Percentiles rank a stretch among this genome's conserved stretches.
These are phyloP conservation scores for Trametes elegans DNA, from an alignment of 768 basidiomycete genomes.

Conservation along the genomic window DNA sequence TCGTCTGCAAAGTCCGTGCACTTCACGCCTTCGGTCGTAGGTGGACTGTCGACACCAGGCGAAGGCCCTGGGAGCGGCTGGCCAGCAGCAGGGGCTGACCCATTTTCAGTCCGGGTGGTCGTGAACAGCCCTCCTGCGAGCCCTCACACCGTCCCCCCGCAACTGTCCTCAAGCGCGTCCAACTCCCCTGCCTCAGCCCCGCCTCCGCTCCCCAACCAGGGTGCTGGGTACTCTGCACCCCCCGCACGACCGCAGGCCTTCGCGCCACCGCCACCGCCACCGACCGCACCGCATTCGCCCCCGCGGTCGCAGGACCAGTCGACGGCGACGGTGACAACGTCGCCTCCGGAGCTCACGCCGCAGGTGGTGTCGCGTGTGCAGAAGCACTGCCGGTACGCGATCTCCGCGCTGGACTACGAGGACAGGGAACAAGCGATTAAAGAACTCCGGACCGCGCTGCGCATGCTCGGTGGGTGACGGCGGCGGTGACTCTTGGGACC, in stretches of 20 bases:
- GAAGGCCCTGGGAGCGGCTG: neutral
- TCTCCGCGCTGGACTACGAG: slow-evolving; percentile 95
- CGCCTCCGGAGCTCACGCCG: slow-evolving; percentile 54
- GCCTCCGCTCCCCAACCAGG: slow-evolving; percentile 20
- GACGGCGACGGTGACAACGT: slow-evolving; percentile 21
- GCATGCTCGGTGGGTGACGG: slow-evolving; percentile 51
- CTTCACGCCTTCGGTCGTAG: slow-evolving; percentile 47
- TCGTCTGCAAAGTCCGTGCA: slow-evolving; percentile 36
- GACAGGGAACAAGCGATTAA: slow-evolving; percentile 83
- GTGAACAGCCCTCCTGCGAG: slow-evolving; percentile 3
- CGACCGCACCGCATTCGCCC: slow-evolving; percentile 9
- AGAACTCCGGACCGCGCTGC: slow-evolving; percentile 78
- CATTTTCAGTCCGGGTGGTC: slow-evolving; percentile 7
- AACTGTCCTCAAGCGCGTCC: slow-evolving; percentile 24
- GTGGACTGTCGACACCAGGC: slow-evolving; percentile 29
- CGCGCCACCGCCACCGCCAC: slow-evolving; percentile 18
- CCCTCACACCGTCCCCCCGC: slow-evolving; percentile 26
- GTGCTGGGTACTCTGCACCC: slow-evolving; percentile 1
- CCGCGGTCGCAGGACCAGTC: slow-evolving; percentile 2
- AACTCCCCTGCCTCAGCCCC: slow-evolving; percentile 16
- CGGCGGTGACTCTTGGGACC: neutral
- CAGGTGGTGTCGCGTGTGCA: slow-evolving; percentile 71
- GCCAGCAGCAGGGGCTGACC: neutral
- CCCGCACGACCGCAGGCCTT: slow-evolving; percentile 5
- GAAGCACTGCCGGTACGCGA: slow-evolving; percentile 90